Evolutionary conservation across 768 basidiomycete genomes (phyloP), one percentile per base, ranked within the genome.

Genomic region (Kockovaella imperatae): DNA sequence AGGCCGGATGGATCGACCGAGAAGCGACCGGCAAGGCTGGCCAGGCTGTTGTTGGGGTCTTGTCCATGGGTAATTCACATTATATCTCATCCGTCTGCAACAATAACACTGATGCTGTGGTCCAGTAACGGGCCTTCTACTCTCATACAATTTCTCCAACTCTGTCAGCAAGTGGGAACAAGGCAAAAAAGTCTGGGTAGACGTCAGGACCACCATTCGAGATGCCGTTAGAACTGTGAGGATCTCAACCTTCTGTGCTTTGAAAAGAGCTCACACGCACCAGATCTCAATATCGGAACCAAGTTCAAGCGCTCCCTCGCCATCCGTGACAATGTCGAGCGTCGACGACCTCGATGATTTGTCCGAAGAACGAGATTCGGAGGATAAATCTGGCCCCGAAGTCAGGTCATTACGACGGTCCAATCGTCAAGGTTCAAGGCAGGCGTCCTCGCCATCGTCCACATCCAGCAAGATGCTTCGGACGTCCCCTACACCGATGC

Each of bases 91-190:
- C 26, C 30, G n/a, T n/a, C n/a, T n/a, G n/a, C n/a, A n/a, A n/a
- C n/a, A n/a, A n/a, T n/a, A 7, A 25, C n/a, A 31, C 42, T 38
- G 49, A 47, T 26, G 24, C 30, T 31, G 32, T 36, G 11, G n/a
- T 41, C 2, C 35, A 67, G 67, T 68, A 11, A 67, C 62, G 17
- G 67, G 67, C 5, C 50, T 71, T 32, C 45, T 71, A 13, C 49
- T 71, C 14, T 63, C 59, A 17, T 69, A 71, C 51, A 48, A 64
- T 4, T 65, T 64, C 35, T 67, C 61, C 5, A 53, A 57, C 2
- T 67, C 69, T 0, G 52, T 69, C 8, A 47, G 56, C 1, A 67
- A 66, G 42, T 71, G 67, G 67, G 64, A 67, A 17, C 62, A 66
- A 30, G 69, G 69, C 4, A 67, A 62, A 45, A 61, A 59, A 42